Percentiles rank a stretch among this genome's conserved stretches.
These are phyloP conservation scores for Amauroascus niger DNA, from an alignment of 2,329 filamentous ascomycete species.

Conservation along the genomic window DNA sequence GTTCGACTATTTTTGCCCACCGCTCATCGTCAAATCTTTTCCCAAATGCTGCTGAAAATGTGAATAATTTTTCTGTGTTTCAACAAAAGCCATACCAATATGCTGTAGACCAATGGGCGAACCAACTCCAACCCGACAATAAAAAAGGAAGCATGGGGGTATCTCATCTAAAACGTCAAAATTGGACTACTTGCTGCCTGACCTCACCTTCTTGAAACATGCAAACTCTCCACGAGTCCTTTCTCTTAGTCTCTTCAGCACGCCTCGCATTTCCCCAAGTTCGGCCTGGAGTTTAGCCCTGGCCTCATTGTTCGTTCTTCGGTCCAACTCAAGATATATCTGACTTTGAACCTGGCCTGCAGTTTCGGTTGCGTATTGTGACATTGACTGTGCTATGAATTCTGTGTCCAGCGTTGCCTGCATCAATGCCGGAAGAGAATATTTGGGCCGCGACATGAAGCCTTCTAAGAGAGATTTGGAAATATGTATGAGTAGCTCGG, in stretches of 20 bases:
- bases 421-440: slow-evolving; percentile 74
- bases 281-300: slow-evolving; percentile 71
- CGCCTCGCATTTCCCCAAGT: slow-evolving; percentile 76
- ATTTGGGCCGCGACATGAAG: slow-evolving; percentile 58
- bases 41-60: too few species aligned
- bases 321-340: slow-evolving; percentile 86
- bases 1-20: too few species aligned
- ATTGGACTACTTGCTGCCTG: not conserved
- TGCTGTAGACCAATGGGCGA: too few species aligned
- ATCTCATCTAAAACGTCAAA: not conserved
- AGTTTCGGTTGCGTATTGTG: slow-evolving; percentile 75
- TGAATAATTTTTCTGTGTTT: too few species aligned
- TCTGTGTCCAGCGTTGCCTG: slow-evolving; percentile 96
- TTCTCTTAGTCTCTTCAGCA: slow-evolving; percentile 75
- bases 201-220: slow-evolving; percentile 62
- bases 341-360: slow-evolving; percentile 74
- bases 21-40: too few species aligned
- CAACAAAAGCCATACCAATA: too few species aligned
- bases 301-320: slow-evolving; percentile 78
- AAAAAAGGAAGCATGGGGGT: not conserved
- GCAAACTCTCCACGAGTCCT: slow-evolving; percentile 76
- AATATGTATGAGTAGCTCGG: slow-evolving; percentile 73
- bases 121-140: not conserved
- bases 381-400: slow-evolving; percentile 88
- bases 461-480: slow-evolving; percentile 71